phyloP scores from a whole-genome alignment of 176 grass and related monocot genomes.

The Panicum miliaceum region DNA sequence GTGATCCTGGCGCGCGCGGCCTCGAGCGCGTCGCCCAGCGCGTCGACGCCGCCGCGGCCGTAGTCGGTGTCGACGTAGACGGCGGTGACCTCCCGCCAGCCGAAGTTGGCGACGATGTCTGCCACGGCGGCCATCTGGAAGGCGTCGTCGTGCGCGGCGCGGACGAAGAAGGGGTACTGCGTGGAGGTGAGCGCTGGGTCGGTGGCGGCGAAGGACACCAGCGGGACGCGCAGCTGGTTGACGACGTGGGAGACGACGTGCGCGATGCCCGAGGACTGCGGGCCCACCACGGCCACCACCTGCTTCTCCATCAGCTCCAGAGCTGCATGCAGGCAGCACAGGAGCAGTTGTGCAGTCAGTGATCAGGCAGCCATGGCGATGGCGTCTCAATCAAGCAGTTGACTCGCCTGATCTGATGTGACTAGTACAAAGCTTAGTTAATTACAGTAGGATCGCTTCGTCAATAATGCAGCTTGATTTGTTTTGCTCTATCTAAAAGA shows the following conservation, averaged over 20 bases:
- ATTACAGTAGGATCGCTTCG: no score
- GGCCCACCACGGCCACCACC: conserved; percentile 70
- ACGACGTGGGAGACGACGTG: conserved; percentile 75
- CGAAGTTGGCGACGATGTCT: conserved; percentile 52
- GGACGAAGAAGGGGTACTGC: conserved; percentile 83
- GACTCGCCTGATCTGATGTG: neutral
- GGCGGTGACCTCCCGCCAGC: conserved; percentile 69
- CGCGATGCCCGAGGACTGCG: conserved; percentile 72
- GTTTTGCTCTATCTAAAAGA: no score
- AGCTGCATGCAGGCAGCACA: conserved; percentile 32
- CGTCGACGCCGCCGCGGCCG: conserved; percentile 63
- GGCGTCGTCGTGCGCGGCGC: conserved; percentile 54
- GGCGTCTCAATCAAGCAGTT: neutral
- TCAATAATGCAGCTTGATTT: no score
- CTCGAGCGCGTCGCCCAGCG: conserved; percentile 63
- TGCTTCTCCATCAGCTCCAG: conserved; percentile 69
- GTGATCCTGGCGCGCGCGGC: conserved; percentile 44
- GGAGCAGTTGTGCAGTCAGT: no score
- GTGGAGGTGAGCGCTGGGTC: conserved; percentile 73
- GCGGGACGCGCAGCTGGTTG: conserved; percentile 72
- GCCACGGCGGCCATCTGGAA: conserved; percentile 84
- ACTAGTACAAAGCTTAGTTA: no score
- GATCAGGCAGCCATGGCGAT: no score
- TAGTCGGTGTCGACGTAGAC: conserved; percentile 82
- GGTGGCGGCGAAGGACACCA: conserved; percentile 82